phyloP scores from a whole-genome alignment of 176 grass and related monocot genomes.

The sorghum (Sorghum bicolor) region Sorghum_bicolor_NCBIv3 NC_012870.2:55826501-55827000 shows the following conservation, averaged over 20 bases:
- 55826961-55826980: background rate
- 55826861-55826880: background rate
- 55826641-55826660: conserved; percentile 13
- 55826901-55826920: background rate
- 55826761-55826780: background rate
- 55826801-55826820: background rate
- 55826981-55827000: background rate
- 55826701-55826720: background rate
- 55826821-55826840: background rate
- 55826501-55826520: conserved; percentile 1
- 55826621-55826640: conserved; percentile 32
- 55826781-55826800: background rate
- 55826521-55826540: background rate
- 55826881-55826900: background rate
- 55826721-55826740: background rate
- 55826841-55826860: background rate
- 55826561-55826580: conserved; percentile 10
- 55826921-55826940: background rate
- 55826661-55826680: background rate
- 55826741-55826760: background rate
- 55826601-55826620: conserved; percentile 15
- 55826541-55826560: background rate
- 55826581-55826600: conserved; percentile 9
- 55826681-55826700: background rate
- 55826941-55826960: background rate